Base-by-base conservation (phyloP, 2,329 filamentous ascomycete genomes). In the Hortaea werneckii region DNA sequence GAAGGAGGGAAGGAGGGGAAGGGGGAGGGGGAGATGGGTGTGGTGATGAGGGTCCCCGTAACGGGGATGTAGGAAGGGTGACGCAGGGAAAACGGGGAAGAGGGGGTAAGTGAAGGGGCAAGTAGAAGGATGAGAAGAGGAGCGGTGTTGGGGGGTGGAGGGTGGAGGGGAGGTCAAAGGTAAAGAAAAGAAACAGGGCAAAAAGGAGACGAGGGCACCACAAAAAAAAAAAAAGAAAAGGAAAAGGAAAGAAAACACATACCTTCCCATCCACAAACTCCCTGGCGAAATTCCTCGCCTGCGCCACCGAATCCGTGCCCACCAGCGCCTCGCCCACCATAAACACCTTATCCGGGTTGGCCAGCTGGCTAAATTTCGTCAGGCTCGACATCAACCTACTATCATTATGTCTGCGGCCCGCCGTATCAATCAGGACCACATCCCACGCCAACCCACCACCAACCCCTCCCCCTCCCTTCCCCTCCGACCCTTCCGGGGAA, bases 341-440 rank as follows among this genome's bases (percentile, higher is more conserved):
- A 63, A 98, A 80, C 53, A 98, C 95, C 75, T 98, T 96, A 68
- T 98, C 90, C 1, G 94, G 94, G 54, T 90, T 80, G 0, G 92
- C 92, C 58, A 96, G 85, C 64, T 95, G 94, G 51, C 87, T 90
- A 64, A 98, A 98, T 63, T 96, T 98, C 67, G 96, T 92, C 32
- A 98, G 75, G 3, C 85, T 90, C 9, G 86, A 92, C 94, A 98
- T 98, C 50, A 98, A 79, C 6, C 92, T 81, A 65, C 88, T 81
- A 66, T 98, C 92, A 60, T 98, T 98, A 70, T 98, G 92, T 41
- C 92, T 78, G 20, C 92, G 82, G 5, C 92, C 92, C 1, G 92
- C 92, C 0, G 92, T 98, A 64, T 98, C 92, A 57, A 98, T 95
- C 48, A 98, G 77, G 0, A 98, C 92, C 8, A 98, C 92, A 60